Percentiles rank a stretch among this genome's conserved stretches.
Evolutionary conservation across 83 land plant species (phyloP).

Genomic region (Picea abies): DNA sequence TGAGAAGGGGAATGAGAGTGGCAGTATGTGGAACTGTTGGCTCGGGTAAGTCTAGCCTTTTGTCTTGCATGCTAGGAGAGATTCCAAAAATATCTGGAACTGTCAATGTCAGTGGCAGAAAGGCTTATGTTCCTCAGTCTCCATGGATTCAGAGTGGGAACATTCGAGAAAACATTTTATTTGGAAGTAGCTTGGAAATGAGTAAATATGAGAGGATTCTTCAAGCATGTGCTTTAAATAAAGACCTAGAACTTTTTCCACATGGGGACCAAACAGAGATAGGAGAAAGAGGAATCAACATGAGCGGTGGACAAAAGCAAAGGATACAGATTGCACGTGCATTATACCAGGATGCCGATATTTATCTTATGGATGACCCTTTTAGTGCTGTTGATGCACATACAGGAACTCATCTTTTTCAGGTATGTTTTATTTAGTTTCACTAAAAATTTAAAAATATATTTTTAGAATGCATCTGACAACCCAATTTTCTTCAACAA

Average conservation of each 20-base stretch:
- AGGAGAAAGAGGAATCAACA: slow-evolving; percentile 89
- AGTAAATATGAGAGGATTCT: slow-evolving; percentile 56
- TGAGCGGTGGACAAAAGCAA: slow-evolving; percentile 98
- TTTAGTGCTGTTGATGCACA: slow-evolving; percentile 98
- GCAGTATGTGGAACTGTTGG: slow-evolving; percentile 85
- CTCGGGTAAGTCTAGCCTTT: slow-evolving; percentile 81
- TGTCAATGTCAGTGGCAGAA: slow-evolving; percentile 65
- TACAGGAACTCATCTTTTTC: slow-evolving; percentile 78
- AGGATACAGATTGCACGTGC: slow-evolving; percentile 93
- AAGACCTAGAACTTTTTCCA: slow-evolving; percentile 73
- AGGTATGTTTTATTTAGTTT: slow-evolving; percentile 33
- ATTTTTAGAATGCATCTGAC: too few relatives aligned
- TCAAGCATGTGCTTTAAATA: slow-evolving; percentile 70
- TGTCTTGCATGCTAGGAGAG: slow-evolving; percentile 80
- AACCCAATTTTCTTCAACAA: too few relatives aligned
- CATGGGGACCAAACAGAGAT: slow-evolving; percentile 84
- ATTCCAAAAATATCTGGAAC: slow-evolving; percentile 72
- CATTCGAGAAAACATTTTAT: slow-evolving; percentile 79
- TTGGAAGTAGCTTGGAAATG: slow-evolving; percentile 62
- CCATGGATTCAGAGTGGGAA: slow-evolving; percentile 90
- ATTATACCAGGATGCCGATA: slow-evolving; percentile 89
- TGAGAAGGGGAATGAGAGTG: slow-evolving; percentile 66
- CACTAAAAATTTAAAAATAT: background rate
- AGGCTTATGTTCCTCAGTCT: slow-evolving; percentile 86
- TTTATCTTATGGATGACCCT: slow-evolving; percentile 91